Base-by-base conservation (phyloP, 805 yeast species). In the Soucietia sequanensis region DNA sequence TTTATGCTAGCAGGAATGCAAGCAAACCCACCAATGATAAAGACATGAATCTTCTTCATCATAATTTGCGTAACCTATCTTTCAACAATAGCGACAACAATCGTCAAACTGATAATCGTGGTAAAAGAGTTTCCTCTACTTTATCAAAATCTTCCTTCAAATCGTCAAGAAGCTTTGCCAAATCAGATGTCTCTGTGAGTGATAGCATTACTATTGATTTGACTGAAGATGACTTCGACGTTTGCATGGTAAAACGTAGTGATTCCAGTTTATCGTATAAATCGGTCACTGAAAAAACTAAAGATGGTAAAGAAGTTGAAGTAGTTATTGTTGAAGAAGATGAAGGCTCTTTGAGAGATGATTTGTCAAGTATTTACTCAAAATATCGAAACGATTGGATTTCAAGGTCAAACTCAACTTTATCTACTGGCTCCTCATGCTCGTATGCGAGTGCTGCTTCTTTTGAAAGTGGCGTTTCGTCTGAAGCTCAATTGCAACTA, bases 171-270 rank as follows among this genome's bases (percentile, higher is more conserved):
- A 9, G 10, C 10, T n/a, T n/a, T n/a, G 39, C 37, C 8, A 46
- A 48, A 23, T 51, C 66, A 6, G 48, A 52, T 5, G 47, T 46
- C 4, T 52, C 65, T 1, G 74, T 67, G 24, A 48, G 50, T 7
- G 65, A 56, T 28, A 66, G 70, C 40, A 65, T 68, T 3, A 49
- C 61, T 4, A 67, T 68, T 27, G 74, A 68, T 40, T 50, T 68
- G 34, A 68, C 73, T 1, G 54, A 63, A 35, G 72, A 65, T 6
- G 54, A 50, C 22, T 68, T 64, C 38, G 65, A 66, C 32, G 50
- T 66, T 8, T 62, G 63, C 43, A 51, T 59, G 46, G 47, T 68
- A 5, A 56, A 59, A 39, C 47, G 74, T 28, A 47, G 54, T 10
- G 53, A 63, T 36, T 60, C 72, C 4, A 49, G 57, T 0, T 50